phyloP scores from a whole-genome alignment of 2,329 filamentous ascomycete species.

The Lecanicillium sp. region DNA sequence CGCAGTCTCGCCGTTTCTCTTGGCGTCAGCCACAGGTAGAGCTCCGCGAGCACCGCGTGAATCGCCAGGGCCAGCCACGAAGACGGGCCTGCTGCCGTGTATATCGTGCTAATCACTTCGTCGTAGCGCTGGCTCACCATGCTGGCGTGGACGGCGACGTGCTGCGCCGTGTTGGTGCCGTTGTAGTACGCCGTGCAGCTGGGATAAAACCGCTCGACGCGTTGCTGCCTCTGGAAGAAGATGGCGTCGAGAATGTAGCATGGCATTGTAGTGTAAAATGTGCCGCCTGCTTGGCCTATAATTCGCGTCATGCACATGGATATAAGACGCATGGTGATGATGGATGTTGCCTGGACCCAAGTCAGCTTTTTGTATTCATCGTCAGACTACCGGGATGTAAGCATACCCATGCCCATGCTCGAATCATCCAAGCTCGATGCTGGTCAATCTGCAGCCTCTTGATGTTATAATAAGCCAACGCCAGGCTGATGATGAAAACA shows the following conservation, averaged over 20 bases:
- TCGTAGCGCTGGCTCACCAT: slow-evolving; percentile 16
- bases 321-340: too few relatives aligned
- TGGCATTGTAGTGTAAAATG: slow-evolving; percentile 29
- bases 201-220: slow-evolving; percentile 36
- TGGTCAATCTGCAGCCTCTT: slow-evolving; percentile 54
- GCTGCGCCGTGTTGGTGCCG: slow-evolving; percentile 19
- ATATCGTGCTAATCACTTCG: slow-evolving; percentile 35
- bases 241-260: slow-evolving; percentile 41
- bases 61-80: slow-evolving; percentile 26
- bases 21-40: slow-evolving; percentile 37
- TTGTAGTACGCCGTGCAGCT: slow-evolving; percentile 38
- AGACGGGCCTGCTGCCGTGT: slow-evolving; percentile 40
- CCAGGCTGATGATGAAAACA: slow-evolving; percentile 33
- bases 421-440: slow-evolving; percentile 57
- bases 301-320: too few relatives aligned
- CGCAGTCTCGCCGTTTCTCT: slow-evolving; percentile 42
- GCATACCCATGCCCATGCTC: slow-evolving; percentile 42
- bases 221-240: slow-evolving; percentile 16
- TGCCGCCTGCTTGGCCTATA: slow-evolving; percentile 16
- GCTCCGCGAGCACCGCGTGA: slow-evolving; percentile 11
- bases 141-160: slow-evolving; percentile 10
- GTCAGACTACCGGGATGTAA: too few relatives aligned
- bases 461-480: slow-evolving; percentile 47
- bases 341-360: too few relatives aligned
- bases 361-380: too few relatives aligned